Evolutionary conservation across 345 rosid species (phyloP).

Genomic region (Cardamine occulta): DNA sequence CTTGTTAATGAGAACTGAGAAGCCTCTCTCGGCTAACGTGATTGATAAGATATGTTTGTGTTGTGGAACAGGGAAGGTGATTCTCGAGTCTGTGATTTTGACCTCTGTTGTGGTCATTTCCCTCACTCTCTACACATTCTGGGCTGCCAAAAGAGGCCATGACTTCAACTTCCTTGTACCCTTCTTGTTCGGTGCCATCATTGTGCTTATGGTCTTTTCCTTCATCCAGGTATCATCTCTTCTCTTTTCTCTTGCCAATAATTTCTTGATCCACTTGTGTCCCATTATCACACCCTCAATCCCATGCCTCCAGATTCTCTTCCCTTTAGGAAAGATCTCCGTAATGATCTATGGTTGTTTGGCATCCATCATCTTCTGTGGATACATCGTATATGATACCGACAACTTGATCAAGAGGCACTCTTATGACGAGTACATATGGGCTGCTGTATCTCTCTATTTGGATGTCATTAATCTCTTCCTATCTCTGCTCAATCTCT

Average conservation of each 20-base stretch:
- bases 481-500: conserved; percentile 51
- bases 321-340: conserved; percentile 75
- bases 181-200: conserved; percentile 78
- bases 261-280: neutral
- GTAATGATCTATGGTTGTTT: conserved; percentile 79
- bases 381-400: conserved; percentile 79
- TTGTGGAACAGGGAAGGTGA: conserved; percentile 65
- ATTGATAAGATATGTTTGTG: neutral
- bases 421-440: conserved; percentile 69
- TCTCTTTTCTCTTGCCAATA: neutral
- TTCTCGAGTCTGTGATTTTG: conserved; percentile 77
- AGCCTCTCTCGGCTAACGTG: neutral
- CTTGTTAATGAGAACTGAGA: neutral
- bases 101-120: conserved; percentile 72
- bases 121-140: conserved; percentile 89
- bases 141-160: conserved; percentile 91
- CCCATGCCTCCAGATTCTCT: conserved; percentile 55
- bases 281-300: neutral
- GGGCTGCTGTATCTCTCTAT: conserved; percentile 68
- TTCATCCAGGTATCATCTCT: conserved; percentile 64
- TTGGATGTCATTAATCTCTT: conserved; percentile 75
- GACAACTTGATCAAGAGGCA: conserved; percentile 89
- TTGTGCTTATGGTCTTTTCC: conserved; percentile 68
- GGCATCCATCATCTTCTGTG: conserved; percentile 83
- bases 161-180: conserved; percentile 93